Evolutionary conservation across 2,329 filamentous ascomycete genomes (phyloP).

Genomic region (Sporothrix dimorphospora): DNA sequence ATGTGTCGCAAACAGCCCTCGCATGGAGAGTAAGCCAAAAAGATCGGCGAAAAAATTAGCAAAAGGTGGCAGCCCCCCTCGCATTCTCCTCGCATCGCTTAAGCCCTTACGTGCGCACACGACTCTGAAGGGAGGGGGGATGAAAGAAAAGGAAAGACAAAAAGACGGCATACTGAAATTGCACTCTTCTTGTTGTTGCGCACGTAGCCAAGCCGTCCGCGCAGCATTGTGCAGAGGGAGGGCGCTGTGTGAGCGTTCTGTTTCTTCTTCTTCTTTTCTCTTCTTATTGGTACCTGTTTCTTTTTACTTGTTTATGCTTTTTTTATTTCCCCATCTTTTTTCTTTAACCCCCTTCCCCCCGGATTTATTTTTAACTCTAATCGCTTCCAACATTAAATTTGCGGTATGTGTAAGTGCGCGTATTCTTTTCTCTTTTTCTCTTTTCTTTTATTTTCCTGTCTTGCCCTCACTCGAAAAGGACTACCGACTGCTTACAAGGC

Average conservation of each 20-base stretch:
- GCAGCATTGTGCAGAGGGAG: background rate
- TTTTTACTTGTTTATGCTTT: background rate
- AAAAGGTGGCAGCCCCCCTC: background rate
- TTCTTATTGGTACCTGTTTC: background rate
- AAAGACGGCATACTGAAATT: background rate
- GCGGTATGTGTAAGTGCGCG: background rate
- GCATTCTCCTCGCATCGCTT: background rate
- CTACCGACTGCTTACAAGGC: background rate
- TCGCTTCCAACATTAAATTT: background rate
- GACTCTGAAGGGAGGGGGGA: background rate
- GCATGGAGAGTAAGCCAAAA: background rate
- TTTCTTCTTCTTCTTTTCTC: background rate
- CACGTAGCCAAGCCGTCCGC: conserved; percentile 11
- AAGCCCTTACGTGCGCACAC: conserved; percentile 14
- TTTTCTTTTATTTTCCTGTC: background rate
- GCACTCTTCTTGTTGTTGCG: conserved; percentile 4
- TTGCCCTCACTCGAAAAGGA: background rate
- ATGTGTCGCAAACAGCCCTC: background rate
- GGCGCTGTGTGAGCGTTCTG: background rate
- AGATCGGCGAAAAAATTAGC: background rate
- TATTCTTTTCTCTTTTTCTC: background rate
- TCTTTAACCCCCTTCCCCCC: too few relatives aligned
- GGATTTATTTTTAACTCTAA: background rate
- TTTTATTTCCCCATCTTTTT: background rate
- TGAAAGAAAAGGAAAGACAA: background rate